Base-by-base conservation (phyloP, 73 alveolate species). In the Symbiodinium pilosum region DNA sequence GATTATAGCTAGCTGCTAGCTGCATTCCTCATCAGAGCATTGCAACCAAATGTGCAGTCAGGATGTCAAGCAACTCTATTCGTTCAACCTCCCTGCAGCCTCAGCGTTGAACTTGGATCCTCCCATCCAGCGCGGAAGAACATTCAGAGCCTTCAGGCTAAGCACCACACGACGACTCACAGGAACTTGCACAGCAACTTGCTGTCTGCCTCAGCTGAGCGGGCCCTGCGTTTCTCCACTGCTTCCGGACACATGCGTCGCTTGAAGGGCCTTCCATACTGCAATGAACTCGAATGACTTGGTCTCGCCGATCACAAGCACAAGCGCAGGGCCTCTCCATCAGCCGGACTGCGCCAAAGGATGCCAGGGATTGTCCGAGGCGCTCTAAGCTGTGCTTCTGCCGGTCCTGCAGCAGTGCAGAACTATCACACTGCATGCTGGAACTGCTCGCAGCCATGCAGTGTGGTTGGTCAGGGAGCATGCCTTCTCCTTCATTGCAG, bases 221-320 rank as follows among this genome's bases (percentile, higher is more conserved):
- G 81, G 9, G 81, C 81, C 34, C 81, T 20, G 93, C 96, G 96
- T 43, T 34, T 38, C 96, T 91, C 88, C 42, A 91, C 21, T 51
- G 87, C 96, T 24, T 68, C 40, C 77, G 75, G 96, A 54, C 96
- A 91, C 88, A 91, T 91, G 87, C 77, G 96, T 87, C 52, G 83
- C 47, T 85, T 21, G 77, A 91, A 91, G 14, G 96, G 96, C 96
- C 96, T 91, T 30, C 26, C 85, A 32, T n/a, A 21, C n/a, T n/a
- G n/a, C n/a, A n/a, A n/a, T n/a, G n/a, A n/a, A n/a, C n/a, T n/a
- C n/a, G n/a, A n/a, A 1, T n/a, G 39, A 38, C 42, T 8, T 32
- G 28, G 40, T 24, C 42, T 42, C 2, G 56, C 88, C 52, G n/a
- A n/a, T n/a, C n/a, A n/a, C n/a, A n/a, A n/a, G n/a, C n/a, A n/a